Percentiles rank a stretch among this genome's conserved stretches.
phyloP scores from a whole-genome alignment of 495 filamentous ascomycete species.

The Evernia prunastri region DNA sequence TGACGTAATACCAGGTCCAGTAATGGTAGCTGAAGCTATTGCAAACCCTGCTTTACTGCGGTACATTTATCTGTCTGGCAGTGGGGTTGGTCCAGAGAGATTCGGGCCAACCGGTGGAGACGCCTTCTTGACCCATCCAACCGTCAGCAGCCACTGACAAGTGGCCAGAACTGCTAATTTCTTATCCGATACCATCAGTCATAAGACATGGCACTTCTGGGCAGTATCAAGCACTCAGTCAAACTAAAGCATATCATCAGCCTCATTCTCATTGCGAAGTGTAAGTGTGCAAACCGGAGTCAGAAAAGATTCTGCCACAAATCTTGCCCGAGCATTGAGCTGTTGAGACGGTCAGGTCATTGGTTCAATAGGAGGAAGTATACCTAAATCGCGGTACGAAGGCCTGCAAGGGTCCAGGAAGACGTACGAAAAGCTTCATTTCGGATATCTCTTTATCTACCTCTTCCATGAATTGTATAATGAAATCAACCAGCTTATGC shows the following conservation, averaged over 20 bases:
- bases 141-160: background rate
- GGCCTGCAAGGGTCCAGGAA: background rate
- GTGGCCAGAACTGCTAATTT: background rate
- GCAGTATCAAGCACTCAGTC: conserved; percentile 14
- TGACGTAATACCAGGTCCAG: background rate
- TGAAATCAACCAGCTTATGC: conserved; percentile 97
- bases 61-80: background rate
- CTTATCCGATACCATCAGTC: background rate
- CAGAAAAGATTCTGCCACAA: conserved; percentile 95
- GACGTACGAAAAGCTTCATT: conserved; percentile 97
- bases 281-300: conserved; percentile 66
- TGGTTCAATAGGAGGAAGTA: background rate
- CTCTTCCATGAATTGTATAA: conserved; percentile 99
- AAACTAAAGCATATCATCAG: conserved; percentile 22
- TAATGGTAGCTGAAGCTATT: background rate
- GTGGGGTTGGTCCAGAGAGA: background rate
- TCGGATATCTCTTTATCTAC: conserved; percentile 99
- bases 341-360: conserved; percentile 37
- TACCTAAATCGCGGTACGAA: background rate
- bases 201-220: background rate
- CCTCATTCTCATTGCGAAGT: background rate
- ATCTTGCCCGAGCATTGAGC: conserved; percentile 95
- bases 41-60: background rate
- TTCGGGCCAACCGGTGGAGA: background rate
- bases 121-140: background rate